Percentiles rank a stretch among this genome's conserved stretches.
phyloP scores from a whole-genome alignment of 768 basidiomycete genomes.

The Amanita subjunquillea region DNA sequence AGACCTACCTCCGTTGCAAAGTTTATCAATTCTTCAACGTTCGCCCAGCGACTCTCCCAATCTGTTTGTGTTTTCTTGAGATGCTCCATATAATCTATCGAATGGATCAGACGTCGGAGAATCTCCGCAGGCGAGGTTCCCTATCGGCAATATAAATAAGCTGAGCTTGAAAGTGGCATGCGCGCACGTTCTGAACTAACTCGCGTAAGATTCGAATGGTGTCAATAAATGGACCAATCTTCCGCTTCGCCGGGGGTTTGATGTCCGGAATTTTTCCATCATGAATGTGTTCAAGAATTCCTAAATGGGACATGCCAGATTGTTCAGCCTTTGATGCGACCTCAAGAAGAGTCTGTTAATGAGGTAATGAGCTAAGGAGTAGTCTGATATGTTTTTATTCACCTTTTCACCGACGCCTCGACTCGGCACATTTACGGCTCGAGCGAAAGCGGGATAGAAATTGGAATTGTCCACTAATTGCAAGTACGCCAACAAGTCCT shows the following conservation, averaged over 20 bases:
- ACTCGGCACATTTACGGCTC: conserved; percentile 65
- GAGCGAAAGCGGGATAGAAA: conserved; percentile 55
- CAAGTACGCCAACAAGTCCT: conserved; percentile 74
- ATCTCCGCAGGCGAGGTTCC: conserved; percentile 52
- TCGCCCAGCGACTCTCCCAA: conserved; percentile 73
- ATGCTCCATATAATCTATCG: conserved; percentile 57
- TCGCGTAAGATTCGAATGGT: conserved; percentile 40
- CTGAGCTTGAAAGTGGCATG: background rate
- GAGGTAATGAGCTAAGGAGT: background rate
- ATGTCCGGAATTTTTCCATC: conserved; percentile 52
- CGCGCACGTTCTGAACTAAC: conserved; percentile 41
- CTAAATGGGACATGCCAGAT: conserved; percentile 43
- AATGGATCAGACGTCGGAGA: conserved; percentile 44
- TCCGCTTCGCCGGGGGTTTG: conserved; percentile 57
- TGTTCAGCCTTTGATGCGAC: conserved; percentile 42
- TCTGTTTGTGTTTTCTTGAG: conserved; percentile 65
- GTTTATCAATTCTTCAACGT: conserved; percentile 76
- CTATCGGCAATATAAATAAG: conserved; percentile 21
- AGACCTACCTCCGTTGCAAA: conserved; percentile 53
- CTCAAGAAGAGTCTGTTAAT: conserved; percentile 45
- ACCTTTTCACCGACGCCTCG: conserved; percentile 77
- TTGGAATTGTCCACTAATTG: conserved; percentile 72
- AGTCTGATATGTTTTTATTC: background rate
- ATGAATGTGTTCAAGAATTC: conserved; percentile 52
- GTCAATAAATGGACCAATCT: conserved; percentile 49